A percentile compares a stretch with the other conserved stretches of the same genome.
Conservation (phyloP, 495 filamentous ascomycete species). For the Penicillium canescens region DNA sequence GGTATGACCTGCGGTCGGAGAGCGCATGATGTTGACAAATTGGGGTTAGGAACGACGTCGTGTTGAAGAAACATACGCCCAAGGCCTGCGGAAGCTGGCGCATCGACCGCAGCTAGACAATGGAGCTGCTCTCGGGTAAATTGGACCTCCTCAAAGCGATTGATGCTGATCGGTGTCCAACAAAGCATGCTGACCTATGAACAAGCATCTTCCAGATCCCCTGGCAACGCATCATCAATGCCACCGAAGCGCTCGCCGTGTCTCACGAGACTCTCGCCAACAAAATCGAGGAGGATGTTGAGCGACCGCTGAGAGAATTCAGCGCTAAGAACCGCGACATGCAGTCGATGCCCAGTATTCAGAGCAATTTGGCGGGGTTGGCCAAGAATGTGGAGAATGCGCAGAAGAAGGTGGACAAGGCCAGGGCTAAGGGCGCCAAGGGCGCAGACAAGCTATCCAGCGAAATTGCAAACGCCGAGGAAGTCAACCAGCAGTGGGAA, state of each 20-base stretch:
- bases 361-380: constrained; percentile 74
- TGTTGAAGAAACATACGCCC: constrained; percentile 88
- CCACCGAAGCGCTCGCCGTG: constrained; percentile 75
- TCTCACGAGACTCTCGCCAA: constrained; percentile 82
- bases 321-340: constrained; percentile 74
- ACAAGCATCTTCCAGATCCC: constrained; percentile 82
- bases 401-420: constrained; percentile 85
- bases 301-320: constrained; percentile 77
- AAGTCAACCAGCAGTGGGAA: constrained; percentile 83
- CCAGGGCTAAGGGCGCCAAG: constrained; percentile 75
- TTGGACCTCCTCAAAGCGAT: constrained; percentile 2
- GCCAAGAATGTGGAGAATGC: constrained; percentile 83
- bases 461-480: constrained; percentile 72
- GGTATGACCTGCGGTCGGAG: constrained; percentile 1
- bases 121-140: constrained; percentile 82
- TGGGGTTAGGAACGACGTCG: constrained; percentile 78
- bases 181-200: constrained; percentile 1
- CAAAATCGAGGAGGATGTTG: constrained; percentile 89
- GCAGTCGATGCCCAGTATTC: constrained; percentile 79
- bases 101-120: constrained; percentile 68
- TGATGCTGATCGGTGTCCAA: neutral
- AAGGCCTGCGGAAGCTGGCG: constrained; percentile 78
- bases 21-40: constrained; percentile 9
- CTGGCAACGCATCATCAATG: constrained; percentile 87
- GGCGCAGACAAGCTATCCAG: constrained; percentile 78